Evolutionary conservation across 2,329 filamentous ascomycete species (phyloP).

Genomic region (Alternaria tenuissima): DNA sequence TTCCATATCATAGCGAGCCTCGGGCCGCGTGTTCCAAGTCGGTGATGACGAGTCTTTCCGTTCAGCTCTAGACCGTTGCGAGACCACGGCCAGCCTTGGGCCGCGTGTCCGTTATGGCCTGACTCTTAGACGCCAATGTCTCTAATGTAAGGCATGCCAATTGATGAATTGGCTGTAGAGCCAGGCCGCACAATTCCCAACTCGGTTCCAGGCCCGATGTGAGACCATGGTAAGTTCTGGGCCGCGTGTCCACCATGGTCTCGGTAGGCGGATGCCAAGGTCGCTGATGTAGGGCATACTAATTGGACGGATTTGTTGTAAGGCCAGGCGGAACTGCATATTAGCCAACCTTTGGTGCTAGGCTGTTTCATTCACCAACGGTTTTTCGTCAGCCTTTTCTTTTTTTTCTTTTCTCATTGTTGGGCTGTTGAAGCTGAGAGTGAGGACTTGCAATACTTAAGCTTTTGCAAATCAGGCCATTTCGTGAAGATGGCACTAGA

Average conservation of each 20-base stretch:
- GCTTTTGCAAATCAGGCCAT: neutral
- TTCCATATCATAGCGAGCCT: neutral
- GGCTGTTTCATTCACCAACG: neutral
- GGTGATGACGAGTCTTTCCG: neutral
- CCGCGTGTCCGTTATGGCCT: neutral
- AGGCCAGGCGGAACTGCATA: neutral
- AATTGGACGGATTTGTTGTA: too few relatives aligned
- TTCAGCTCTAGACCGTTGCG: neutral
- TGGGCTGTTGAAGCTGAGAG: neutral
- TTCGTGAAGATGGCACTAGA: neutral
- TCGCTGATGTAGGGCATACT: too few relatives aligned
- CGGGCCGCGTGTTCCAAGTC: neutral
- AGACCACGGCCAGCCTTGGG: neutral
- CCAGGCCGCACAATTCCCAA: too few relatives aligned
- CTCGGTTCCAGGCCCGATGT: neutral
- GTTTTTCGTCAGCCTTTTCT: neutral
- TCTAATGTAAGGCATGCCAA: neutral
- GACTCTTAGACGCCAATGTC: neutral
- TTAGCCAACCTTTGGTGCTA: neutral
- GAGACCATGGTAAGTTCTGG: too few relatives aligned
- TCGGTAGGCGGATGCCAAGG: too few relatives aligned
- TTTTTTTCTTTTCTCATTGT: neutral
- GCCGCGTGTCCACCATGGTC: too few relatives aligned
- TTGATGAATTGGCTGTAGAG: neutral
- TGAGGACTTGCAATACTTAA: neutral